phyloP scores from a whole-genome alignment of 768 basidiomycete species.

The Phaffia australis region DNA sequence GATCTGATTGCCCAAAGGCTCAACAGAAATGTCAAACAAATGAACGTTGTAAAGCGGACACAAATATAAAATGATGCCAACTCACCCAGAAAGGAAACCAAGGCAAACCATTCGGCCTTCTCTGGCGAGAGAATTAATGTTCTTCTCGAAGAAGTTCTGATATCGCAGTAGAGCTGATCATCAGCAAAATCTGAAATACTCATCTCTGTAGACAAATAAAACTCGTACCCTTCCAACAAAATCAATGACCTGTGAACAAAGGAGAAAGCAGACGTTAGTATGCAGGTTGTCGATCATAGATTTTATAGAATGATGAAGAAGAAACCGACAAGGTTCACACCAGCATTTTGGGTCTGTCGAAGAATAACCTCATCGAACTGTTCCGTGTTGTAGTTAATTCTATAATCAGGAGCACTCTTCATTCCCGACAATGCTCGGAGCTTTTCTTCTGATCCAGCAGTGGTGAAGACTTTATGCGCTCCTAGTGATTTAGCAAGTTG shows the following conservation, averaged over 20 bases:
- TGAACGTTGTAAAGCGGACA: no score
- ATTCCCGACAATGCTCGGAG: constrained; percentile 61
- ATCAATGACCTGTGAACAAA: constrained; percentile 50
- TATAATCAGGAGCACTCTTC: constrained; percentile 50
- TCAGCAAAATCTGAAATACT: no score
- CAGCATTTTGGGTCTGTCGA: constrained; percentile 54
- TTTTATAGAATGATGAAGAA: no score
- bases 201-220: constrained; percentile 33
- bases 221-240: constrained; percentile 68
- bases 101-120: no score
- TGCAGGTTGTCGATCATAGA: background rate
- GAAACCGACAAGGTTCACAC: constrained; percentile 51
- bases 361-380: constrained; percentile 68
- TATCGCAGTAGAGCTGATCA: no score
- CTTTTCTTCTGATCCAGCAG: constrained; percentile 71
- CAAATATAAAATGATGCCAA: no score
- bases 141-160: no score
- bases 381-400: constrained; percentile 71
- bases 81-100: no score
- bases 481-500: constrained; percentile 67
- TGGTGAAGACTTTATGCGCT: constrained; percentile 64
- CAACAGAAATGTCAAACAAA: no score
- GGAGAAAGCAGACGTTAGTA: background rate
- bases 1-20: no score
- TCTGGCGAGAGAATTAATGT: no score